Base-by-base conservation (phyloP, 345 rosid species). In the Arabis alpina region DNA sequence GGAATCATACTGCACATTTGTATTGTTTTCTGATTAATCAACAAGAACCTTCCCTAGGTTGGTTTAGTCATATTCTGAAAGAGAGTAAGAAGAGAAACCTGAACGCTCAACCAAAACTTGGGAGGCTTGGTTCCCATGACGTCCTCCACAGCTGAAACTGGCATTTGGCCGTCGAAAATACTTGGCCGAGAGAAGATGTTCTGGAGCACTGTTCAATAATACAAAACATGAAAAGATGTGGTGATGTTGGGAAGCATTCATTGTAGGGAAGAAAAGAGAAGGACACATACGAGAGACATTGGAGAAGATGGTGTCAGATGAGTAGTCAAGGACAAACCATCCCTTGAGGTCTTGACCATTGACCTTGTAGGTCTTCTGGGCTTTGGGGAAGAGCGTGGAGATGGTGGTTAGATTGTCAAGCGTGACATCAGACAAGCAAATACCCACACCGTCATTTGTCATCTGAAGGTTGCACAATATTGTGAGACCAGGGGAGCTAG, bases 81-180 rank as follows among this genome's bases (percentile, higher is more conserved):
- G 19, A 32, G 34, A 24, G 51, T 23, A 32, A 19, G 39, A 51
- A 66, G 7, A 48, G 41, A 36, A 34, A 88, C 97, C 93, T 85
- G 89, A 76, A 91, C 89, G 73, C 82, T 90, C 66, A 93, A 44
- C 97, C 98, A 93, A 41, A 88, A 78, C n/a, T 57, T 66, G 3
- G 84, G 75, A 36, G 86, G 83, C 42, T 50, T 82, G 39, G 66
- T 11, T 8, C 67, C 80, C 1, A 66, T 16, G 8, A 83, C 80
- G 54, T 87, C 92, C 15, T 88, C 92, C 32, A 87, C 80, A 0
- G 86, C 53, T 0, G 84, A 45, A 13, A 88, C 11, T 0, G 82
- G 79, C 68, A 80, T 14, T 19, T 12, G 57, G 12, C 75, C 80
- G 42, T 90, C 97, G 8, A 87, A 93, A 8, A 30, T 16, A 64